Conservation (phyloP, 1,284 basidiomycete species). For the Limonomyces culmigenus region DNA sequence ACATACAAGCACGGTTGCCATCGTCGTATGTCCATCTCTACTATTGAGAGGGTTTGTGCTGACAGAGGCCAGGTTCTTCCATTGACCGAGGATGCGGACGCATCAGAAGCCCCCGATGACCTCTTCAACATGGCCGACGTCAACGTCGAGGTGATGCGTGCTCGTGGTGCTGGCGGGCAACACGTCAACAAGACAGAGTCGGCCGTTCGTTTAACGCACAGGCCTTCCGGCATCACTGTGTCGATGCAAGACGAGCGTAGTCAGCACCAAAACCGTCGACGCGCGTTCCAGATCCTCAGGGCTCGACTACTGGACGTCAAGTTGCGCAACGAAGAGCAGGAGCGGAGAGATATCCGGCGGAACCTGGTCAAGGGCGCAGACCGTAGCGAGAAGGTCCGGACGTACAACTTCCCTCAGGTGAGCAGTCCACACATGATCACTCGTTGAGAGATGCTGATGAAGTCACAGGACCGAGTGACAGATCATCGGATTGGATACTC, state of each 20-base stretch:
- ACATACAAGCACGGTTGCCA: constrained; percentile 86
- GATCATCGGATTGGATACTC: constrained; percentile 80
- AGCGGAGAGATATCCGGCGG: constrained; percentile 50
- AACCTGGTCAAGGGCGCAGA: constrained; percentile 68
- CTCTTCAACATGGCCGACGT: constrained; percentile 78
- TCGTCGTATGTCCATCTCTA: constrained; percentile 43
- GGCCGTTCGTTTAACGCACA: constrained; percentile 89
- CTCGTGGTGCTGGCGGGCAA: constrained; percentile 95
- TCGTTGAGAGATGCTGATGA: not conserved
- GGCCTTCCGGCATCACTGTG: constrained; percentile 87
- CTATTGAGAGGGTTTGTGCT: constrained; percentile 1
- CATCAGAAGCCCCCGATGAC: constrained; percentile 27
- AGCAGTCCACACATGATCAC: constrained; percentile 6
- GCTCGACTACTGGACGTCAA: constrained; percentile 73
- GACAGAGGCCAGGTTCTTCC: constrained; percentile 50
- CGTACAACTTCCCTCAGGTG: constrained; percentile 84
- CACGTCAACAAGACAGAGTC: constrained; percentile 99
- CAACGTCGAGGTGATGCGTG: constrained; percentile 84
- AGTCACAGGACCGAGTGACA: constrained; percentile 69
- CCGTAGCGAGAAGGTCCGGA: constrained; percentile 83
- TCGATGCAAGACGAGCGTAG: constrained; percentile 98
- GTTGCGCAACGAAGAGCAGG: constrained; percentile 50
- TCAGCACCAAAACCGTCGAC: constrained; percentile 87
- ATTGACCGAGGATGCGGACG: constrained; percentile 42
- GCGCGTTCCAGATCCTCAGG: constrained; percentile 76